Base-by-base conservation (phyloP, 192 early-diverging fungal species). In the Coemansia sp. region DNA sequence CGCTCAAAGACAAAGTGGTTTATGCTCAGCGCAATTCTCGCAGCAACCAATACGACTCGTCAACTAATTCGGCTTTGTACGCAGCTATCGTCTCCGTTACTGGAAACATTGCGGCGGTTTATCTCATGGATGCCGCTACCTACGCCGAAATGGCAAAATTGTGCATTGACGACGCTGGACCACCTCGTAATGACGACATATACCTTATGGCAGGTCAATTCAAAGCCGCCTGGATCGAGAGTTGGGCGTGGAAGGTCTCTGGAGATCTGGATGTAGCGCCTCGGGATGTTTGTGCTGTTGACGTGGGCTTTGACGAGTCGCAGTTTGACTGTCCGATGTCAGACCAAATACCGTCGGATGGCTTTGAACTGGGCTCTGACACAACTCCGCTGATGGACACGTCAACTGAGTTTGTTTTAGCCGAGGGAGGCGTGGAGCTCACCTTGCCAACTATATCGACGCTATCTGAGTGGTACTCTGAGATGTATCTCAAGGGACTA, bases 391-490 rank as follows among this genome's bases (percentile, higher is more conserved):
- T 11, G 35, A n/a, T 34, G 13, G 21, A 24, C 0, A 60, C 21
- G 8, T 39, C 35, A 7, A 10, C 17, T 3, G 59, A 39, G 36
- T 36, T 34, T 57, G 31, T 10, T 8, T 11, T 36, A 19, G 21
- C 29, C 3, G n/a, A 10, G 13, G 59, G 7, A 50, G 39, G 9
- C 8, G 5, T 33, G 21, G 29, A 21, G 24, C 10, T 19, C 31
- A 54, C 21, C 34, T n/a, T 45, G 39, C 60, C 8, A 7, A 3
- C 50, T 21, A 48, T 39, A 0, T 50, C 36, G 21, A 70, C 73
- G 31, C 24, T 80, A 3, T 65, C 71, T 17, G 59, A 39, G 35
- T 80, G 78, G 78, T 80, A 80, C 45, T 19, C 62, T 8, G 66
- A 64, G 10, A 17, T 69, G 4, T 80, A 80, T 27, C 69, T 80